Percentiles rank a stretch among this genome's conserved stretches.
phyloP scores from a whole-genome alignment of 2,329 filamentous ascomycete species.

The Colletotrichum siamense region DNA sequence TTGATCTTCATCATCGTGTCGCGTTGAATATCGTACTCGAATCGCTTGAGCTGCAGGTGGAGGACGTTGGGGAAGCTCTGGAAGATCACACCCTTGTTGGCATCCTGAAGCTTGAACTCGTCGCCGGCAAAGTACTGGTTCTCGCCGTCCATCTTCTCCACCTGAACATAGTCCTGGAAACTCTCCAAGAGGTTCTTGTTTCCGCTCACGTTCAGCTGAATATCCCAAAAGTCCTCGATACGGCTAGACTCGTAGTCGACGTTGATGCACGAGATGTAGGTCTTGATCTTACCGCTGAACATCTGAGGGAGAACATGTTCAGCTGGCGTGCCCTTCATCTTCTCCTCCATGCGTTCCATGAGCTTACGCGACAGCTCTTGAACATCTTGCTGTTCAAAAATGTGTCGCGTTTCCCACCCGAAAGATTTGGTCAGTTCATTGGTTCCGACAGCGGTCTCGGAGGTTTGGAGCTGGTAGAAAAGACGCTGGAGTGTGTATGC shows the following conservation, averaged over 20 bases:
- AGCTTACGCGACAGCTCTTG: constrained; percentile 95
- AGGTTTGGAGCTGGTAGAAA: constrained; percentile 94
- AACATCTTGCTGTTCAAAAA: constrained; percentile 98
- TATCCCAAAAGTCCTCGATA: constrained; percentile 98
- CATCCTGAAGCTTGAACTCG: constrained; percentile 90
- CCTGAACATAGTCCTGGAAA: constrained; percentile 94
- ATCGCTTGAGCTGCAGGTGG: constrained; percentile 94
- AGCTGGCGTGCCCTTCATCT: constrained; percentile 95
- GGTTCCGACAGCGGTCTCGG: constrained; percentile 81
- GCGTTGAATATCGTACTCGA: constrained; percentile 95
- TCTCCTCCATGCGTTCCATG: constrained; percentile 96
- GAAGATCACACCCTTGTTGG: constrained; percentile 97
- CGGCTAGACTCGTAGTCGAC: constrained; percentile 97
- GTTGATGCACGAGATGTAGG: constrained; percentile 98
- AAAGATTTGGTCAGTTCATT: constrained; percentile 96
- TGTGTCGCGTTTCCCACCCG: constrained; percentile 96
- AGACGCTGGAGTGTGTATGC: constrained; percentile 92
- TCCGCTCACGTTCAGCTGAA: constrained; percentile 94
- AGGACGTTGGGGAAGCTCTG: constrained; percentile 93
- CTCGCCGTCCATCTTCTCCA: constrained; percentile 96
- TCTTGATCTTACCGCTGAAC: constrained; percentile 98
- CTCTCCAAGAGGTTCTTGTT: constrained; percentile 94
- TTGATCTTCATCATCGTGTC: constrained; percentile 99
- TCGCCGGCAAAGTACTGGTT: constrained; percentile 97
- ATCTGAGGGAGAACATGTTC: constrained; percentile 89